Percentiles rank a stretch among this genome's conserved stretches.
Conservation (phyloP, 2,329 filamentous ascomycete genomes). For the Pleurostoma richardsiae region DNA sequence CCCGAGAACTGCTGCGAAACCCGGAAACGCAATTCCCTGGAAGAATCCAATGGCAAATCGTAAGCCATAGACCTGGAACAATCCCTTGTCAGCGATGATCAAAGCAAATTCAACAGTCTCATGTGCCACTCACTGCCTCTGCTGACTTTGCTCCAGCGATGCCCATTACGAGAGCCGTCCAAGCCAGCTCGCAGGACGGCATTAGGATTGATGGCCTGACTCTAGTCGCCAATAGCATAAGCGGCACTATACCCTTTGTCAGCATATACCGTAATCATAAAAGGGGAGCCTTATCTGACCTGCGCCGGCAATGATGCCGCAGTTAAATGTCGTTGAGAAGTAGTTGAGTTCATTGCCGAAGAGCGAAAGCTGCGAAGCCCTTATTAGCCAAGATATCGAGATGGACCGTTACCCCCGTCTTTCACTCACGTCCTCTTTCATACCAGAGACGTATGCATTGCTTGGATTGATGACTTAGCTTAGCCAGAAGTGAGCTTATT, state of each 20-base stretch:
- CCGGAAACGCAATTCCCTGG: constrained; percentile 2
- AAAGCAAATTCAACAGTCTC: not conserved
- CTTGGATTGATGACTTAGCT: not conserved
- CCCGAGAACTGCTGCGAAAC: constrained; percentile 2
- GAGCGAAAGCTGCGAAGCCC: constrained; percentile 11
- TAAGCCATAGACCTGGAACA: constrained; percentile 5
- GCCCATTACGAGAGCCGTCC: constrained; percentile 26
- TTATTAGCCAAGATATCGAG: constrained; percentile 29
- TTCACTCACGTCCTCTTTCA: constrained; percentile 39
- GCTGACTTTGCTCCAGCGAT: constrained; percentile 30
- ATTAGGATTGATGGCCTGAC: constrained; percentile 35
- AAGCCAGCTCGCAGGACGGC: constrained; percentile 30
- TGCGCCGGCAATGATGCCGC: not conserved
- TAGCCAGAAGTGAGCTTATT: not conserved
- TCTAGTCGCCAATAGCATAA: constrained; percentile 23
- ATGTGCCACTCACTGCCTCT: constrained; percentile 1
- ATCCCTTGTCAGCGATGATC: not conserved
- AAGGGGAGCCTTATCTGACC: not conserved
- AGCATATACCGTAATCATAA: constrained; percentile 10
- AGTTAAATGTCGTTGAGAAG: constrained; percentile 5
- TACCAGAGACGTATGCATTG: constrained; percentile 19
- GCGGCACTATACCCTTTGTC: constrained; percentile 16
- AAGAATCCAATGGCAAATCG: constrained; percentile 6
- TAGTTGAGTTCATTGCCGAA: constrained; percentile 6
- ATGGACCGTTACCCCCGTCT: constrained; percentile 42